phyloP scores from a whole-genome alignment of 1,139 yeast genomes.

The Starmera stellimalicola region DNA sequence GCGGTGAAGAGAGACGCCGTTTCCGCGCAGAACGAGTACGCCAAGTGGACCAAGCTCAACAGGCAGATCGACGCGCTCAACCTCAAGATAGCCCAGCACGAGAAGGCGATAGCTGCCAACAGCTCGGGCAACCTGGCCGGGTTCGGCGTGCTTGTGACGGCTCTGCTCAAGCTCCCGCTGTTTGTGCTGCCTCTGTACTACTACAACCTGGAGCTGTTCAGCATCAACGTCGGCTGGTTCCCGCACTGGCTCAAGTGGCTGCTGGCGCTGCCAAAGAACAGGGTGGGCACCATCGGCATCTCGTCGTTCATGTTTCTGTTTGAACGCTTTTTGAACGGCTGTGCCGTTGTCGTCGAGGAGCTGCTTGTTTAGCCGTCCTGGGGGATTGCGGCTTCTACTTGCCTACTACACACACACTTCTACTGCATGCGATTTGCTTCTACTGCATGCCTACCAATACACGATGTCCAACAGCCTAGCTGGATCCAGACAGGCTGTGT shows the following conservation, averaged over 20 bases:
- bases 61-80: conserved; percentile 55
- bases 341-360: too few species aligned
- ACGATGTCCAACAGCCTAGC: too few species aligned
- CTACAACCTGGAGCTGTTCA: conserved; percentile 49
- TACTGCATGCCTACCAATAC: too few species aligned
- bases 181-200: conserved; percentile 46
- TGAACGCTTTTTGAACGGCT: conserved; percentile 1
- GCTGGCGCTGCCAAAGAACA: conserved; percentile 52
- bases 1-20: conserved; percentile 48
- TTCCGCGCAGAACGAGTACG: conserved; percentile 89
- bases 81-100: conserved; percentile 39
- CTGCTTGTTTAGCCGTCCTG: too few species aligned
- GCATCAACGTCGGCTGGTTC: conserved; percentile 48
- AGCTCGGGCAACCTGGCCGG: conserved; percentile 32
- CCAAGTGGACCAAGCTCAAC: conserved; percentile 90
- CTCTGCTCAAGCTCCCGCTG: conserved; percentile 33
- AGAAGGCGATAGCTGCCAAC: conserved; percentile 43
- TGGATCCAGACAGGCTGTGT: too few species aligned
- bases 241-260: conserved; percentile 51
- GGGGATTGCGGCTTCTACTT: too few species aligned
- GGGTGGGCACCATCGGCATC: conserved; percentile 36
- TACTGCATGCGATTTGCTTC: too few species aligned
- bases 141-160: conserved; percentile 22
- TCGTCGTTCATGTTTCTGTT: not conserved
- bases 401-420: too few species aligned